Evolutionary conservation across 306 rosid genomes (phyloP).

Genomic region (Vigna radiata): DNA sequence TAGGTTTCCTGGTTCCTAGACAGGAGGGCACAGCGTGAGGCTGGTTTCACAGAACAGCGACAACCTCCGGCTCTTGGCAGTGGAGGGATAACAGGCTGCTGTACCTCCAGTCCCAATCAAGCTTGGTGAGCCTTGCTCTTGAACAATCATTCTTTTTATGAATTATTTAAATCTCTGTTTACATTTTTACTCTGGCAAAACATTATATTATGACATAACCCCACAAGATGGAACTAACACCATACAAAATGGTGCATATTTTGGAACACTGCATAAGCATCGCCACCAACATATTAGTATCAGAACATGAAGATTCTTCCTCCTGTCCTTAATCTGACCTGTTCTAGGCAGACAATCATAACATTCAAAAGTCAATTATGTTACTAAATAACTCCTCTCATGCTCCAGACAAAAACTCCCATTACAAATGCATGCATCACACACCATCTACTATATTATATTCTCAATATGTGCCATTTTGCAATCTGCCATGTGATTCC

Average conservation of each 20-base stretch:
- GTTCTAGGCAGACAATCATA: conserved; percentile 28
- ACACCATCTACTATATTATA: conserved; percentile 18
- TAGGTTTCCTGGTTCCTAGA: not conserved
- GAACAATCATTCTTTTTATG: not conserved
- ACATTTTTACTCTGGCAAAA: too few relatives aligned
- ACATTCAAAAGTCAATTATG: conserved; percentile 13
- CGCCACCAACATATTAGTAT: not conserved
- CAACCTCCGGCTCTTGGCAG: too few relatives aligned
- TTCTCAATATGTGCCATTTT: conserved; percentile 34
- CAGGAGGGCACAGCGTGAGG: not conserved
- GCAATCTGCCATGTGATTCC: conserved; percentile 21
- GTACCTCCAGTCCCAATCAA: too few relatives aligned
- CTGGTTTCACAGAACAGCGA: too few relatives aligned
- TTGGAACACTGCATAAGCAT: too few relatives aligned
- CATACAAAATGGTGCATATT: too few relatives aligned
- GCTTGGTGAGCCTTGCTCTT: not conserved
- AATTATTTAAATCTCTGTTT: too few relatives aligned
- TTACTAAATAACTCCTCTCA: conserved; percentile 12
- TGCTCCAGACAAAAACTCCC: conserved; percentile 28
- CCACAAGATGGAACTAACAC: too few relatives aligned
- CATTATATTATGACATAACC: too few relatives aligned
- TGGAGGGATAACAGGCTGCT: too few relatives aligned
- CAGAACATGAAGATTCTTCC: not conserved
- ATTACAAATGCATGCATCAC: conserved; percentile 15
- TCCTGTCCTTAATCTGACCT: conserved; percentile 33